Evolutionary conservation across 495 filamentous ascomycete genomes (phyloP).

Genomic region (Elaphomyces granulatus): DNA sequence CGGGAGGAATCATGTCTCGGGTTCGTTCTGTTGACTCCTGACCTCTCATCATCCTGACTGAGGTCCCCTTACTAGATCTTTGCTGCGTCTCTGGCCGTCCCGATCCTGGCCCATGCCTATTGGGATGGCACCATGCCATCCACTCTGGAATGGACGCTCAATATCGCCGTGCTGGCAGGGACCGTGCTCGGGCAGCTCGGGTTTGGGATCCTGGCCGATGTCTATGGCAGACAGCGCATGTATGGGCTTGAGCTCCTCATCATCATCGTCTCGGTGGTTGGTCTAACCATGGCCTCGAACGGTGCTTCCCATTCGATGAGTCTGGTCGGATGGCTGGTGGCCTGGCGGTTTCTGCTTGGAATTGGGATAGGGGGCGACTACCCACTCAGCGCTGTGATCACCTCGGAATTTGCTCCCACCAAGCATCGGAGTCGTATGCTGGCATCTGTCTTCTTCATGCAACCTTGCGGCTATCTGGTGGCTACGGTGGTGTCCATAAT

Average conservation of each 20-base stretch:
- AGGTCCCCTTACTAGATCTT: slow-evolving; percentile 30
- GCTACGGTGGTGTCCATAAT: slow-evolving; percentile 26
- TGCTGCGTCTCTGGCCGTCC: slow-evolving; percentile 39
- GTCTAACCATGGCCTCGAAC: slow-evolving; percentile 16
- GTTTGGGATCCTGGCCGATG: slow-evolving; percentile 41
- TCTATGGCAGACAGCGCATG: slow-evolving; percentile 36
- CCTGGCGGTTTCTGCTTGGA: slow-evolving; percentile 32
- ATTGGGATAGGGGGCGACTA: slow-evolving; percentile 33
- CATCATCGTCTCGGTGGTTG: slow-evolving; percentile 33
- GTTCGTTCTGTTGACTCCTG: too few species aligned
- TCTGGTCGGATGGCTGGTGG: slow-evolving; percentile 32
- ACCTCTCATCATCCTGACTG: too few species aligned
- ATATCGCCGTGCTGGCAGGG: slow-evolving; percentile 34
- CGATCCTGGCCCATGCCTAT: slow-evolving; percentile 40
- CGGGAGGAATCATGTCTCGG: too few species aligned
- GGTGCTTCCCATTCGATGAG: slow-evolving; percentile 28
- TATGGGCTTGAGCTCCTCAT: slow-evolving; percentile 44
- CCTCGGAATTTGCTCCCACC: slow-evolving; percentile 39
- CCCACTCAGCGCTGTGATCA: slow-evolving; percentile 38
- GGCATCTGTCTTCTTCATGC: slow-evolving; percentile 42
- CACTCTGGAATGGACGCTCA: slow-evolving; percentile 24
- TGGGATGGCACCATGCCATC: slow-evolving; percentile 19
- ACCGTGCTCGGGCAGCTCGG: slow-evolving; percentile 39
- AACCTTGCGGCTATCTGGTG: slow-evolving; percentile 38
- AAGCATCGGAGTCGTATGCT: slow-evolving; percentile 39